Percentiles rank a stretch among this genome's conserved stretches.
Evolutionary conservation across 2,329 filamentous ascomycete genomes (phyloP).

Genomic region (Aspergillus quadrilineatus): DNA sequence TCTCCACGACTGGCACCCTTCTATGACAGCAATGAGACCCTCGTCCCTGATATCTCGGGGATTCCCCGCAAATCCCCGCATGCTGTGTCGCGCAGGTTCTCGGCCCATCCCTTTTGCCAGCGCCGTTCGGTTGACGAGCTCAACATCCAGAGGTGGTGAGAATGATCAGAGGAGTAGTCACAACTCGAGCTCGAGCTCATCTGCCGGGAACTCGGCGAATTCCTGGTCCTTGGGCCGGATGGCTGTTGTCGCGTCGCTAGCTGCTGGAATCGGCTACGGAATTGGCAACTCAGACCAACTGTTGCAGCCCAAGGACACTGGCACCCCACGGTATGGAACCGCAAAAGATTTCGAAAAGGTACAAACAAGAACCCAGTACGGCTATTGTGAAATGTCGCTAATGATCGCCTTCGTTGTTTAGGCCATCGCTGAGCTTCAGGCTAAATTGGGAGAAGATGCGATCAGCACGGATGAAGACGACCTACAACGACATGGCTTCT

Average conservation of each 20-base stretch:
- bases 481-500: slow-evolving; percentile 64
- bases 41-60: slow-evolving; percentile 23
- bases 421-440: slow-evolving; percentile 58
- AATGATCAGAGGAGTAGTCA: slow-evolving; percentile 13
- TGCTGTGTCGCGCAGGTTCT: slow-evolving; percentile 21
- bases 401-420: slow-evolving; percentile 27
- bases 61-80: slow-evolving; percentile 29
- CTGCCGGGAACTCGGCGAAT: slow-evolving; percentile 12
- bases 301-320: slow-evolving; percentile 16
- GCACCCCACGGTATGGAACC: slow-evolving; percentile 39
- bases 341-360: slow-evolving; percentile 42
- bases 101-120: slow-evolving; percentile 8
- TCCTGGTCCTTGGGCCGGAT: slow-evolving; percentile 51
- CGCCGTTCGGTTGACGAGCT: slow-evolving; percentile 23
- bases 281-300: slow-evolving; percentile 46
- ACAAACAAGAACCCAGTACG: background rate
- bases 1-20: background rate
- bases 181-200: slow-evolving; percentile 18
- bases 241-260: slow-evolving; percentile 50
- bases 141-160: slow-evolving; percentile 2
- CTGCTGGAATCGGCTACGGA: slow-evolving; percentile 53
- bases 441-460: slow-evolving; percentile 55
- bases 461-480: slow-evolving; percentile 66
- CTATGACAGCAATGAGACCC: slow-evolving; percentile 24
- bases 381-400: background rate